Percentiles rank a stretch among this genome's conserved stretches.
phyloP scores from a whole-genome alignment of 331 rosid genomes.

The Quercus tomentella region DNA sequence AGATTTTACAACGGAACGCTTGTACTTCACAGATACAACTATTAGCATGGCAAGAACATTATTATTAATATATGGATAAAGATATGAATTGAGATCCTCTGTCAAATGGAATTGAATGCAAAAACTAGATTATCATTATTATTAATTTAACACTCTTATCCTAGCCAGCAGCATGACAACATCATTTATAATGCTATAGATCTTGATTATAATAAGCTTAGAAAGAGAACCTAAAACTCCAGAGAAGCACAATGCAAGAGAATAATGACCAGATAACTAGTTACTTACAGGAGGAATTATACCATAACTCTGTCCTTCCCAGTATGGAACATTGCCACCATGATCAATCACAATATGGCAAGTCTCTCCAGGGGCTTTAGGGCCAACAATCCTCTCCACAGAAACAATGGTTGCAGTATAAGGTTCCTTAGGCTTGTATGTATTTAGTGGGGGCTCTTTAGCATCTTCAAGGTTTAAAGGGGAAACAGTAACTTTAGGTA shows the following conservation, averaged over 20 bases:
- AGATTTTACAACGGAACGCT: background rate
- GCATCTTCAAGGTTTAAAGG: slow-evolving; percentile 74
- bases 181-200: background rate
- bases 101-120: background rate
- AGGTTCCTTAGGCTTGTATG: slow-evolving; percentile 77
- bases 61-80: background rate
- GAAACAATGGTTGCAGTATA: slow-evolving; percentile 92
- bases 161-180: background rate
- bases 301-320: slow-evolving; percentile 99
- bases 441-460: slow-evolving; percentile 72
- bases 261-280: background rate
- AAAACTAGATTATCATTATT: background rate
- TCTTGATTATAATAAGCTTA: background rate
- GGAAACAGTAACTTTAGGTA: slow-evolving; percentile 62
- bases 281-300: slow-evolving; percentile 89
- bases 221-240: background rate
- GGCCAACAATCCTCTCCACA: slow-evolving; percentile 92
- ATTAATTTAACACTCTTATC: background rate
- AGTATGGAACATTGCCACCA: slow-evolving; percentile 91
- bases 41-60: background rate
- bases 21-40: background rate
- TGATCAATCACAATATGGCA: slow-evolving; percentile 97
- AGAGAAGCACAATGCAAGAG: background rate
- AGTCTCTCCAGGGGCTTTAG: slow-evolving; percentile 97
- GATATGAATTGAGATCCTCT: background rate